Base-by-base conservation (phyloP, 1,284 basidiomycete species). In the Ceratobasidium theobromae region DNA sequence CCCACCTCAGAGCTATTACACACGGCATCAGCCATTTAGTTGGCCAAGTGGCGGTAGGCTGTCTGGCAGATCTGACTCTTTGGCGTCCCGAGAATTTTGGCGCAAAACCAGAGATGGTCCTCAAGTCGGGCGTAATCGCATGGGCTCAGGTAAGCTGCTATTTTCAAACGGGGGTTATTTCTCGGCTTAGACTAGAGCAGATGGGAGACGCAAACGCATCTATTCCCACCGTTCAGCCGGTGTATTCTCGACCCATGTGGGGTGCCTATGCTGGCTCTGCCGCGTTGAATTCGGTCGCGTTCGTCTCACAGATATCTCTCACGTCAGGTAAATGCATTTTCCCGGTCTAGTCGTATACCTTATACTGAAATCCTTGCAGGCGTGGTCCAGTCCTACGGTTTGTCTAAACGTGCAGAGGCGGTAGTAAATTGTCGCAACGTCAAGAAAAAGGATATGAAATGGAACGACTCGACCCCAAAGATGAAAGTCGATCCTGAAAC, bases 51-150 rank as follows among this genome's bases (percentile, higher is more conserved):
- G 85, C 86, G 2, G 82, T 85, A 1, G 94, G 93, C 16, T 89
- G 85, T 55, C 81, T 98, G 32, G 97, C 96, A 0, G 96, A 99
- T 76, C 81, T 99, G 40, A 94, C 97, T 0, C 80, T 99, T 3
- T 99, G 96, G 93, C 88, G 88, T 74, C 95, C 95, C 0, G 87
- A 89, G 74, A 87, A 91, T 75, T 99, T 99, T 77, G 96, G 95
- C 1, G 81, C 88, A 1, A 90, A 91, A 72, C 95, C 96, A 0
- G 91, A 96, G 73, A 89, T 93, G 84, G 87, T 98, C 12, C 80
- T 98, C 72, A 98, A 99, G 77, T 93, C 93, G 16, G 96, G 96
- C 30, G 87, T 96, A 28, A 96, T 98, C 70, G 92, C 84, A 3
- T 95, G 89, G 86, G 87, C 91, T 1, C 87, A 92, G 80, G 91